phyloP scores from a whole-genome alignment of 495 filamentous ascomycete genomes.

The Neurospora sublineolata region DNA sequence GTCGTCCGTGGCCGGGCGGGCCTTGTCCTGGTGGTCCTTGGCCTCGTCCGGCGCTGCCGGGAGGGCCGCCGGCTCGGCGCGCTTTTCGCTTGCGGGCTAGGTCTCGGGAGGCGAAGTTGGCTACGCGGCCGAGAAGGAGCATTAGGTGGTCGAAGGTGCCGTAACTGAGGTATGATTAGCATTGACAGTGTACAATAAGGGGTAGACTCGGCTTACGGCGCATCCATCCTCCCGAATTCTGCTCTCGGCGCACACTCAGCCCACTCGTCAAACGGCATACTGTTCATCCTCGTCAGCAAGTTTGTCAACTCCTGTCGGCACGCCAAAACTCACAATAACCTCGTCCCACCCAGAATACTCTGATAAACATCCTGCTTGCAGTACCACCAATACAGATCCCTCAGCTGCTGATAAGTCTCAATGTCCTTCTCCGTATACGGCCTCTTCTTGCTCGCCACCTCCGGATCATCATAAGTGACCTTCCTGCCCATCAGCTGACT shows the following conservation, averaged over 20 bases:
- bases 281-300: slow-evolving; percentile 26
- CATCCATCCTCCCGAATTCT: slow-evolving; percentile 63
- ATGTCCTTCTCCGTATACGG: slow-evolving; percentile 59
- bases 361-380: slow-evolving; percentile 87
- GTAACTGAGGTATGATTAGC: slow-evolving; percentile 34
- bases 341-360: slow-evolving; percentile 76
- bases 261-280: slow-evolving; percentile 71
- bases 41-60: slow-evolving; percentile 12
- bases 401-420: slow-evolving; percentile 65
- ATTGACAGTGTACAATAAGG: background rate
- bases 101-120: slow-evolving; percentile 70
- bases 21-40: background rate
- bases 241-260: slow-evolving; percentile 75
- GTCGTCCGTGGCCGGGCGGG: background rate
- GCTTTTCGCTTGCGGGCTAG: slow-evolving; percentile 61
- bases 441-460: background rate
- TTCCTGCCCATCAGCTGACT: slow-evolving; percentile 24
- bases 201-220: slow-evolving; percentile 39
- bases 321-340: slow-evolving; percentile 56
- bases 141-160: slow-evolving; percentile 79
- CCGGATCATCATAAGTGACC: slow-evolving; percentile 22
- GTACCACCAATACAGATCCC: slow-evolving; percentile 96
- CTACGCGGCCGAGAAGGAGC: slow-evolving; percentile 70
- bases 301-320: background rate
- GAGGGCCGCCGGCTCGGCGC: slow-evolving; percentile 27